These are phyloP conservation scores for Nemania abortiva DNA, from an alignment of 2,329 filamentous ascomycete genomes.

Conservation along the genomic window DNA sequence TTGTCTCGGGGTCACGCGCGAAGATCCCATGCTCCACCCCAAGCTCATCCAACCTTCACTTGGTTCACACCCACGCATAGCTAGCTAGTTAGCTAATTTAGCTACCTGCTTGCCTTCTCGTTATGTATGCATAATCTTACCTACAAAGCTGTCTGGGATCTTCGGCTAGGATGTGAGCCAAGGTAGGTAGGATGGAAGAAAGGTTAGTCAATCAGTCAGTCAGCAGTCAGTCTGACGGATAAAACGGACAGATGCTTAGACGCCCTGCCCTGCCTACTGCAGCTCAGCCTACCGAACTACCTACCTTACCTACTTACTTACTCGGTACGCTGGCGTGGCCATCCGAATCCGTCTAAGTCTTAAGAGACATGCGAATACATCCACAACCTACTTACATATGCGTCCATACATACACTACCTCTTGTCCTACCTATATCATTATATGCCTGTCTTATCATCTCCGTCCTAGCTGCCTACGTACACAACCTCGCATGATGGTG, in stretches of 20 bases:
- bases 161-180: neutral
- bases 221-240: neutral
- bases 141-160: neutral
- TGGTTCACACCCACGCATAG: constrained; percentile 1
- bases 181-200: neutral
- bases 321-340: neutral
- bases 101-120: neutral
- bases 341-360: neutral
- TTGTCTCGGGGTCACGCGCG: constrained; percentile 12
- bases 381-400: neutral
- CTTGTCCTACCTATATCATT: constrained; percentile 1
- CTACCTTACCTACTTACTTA: neutral
- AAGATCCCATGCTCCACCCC: neutral
- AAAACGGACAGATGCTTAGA: neutral
- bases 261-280: neutral
- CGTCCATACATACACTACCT: neutral
- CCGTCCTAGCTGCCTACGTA: constrained; percentile 17
- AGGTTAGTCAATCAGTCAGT: neutral
- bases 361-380: neutral
- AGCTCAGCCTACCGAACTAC: neutral
- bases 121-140: neutral
- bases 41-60: neutral
- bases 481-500: constrained; percentile 10
- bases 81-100: neutral
- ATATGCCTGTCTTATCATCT: constrained; percentile 26